phyloP scores from a whole-genome alignment of 306 rosid genomes.

The Glycine tomentella region DNA sequence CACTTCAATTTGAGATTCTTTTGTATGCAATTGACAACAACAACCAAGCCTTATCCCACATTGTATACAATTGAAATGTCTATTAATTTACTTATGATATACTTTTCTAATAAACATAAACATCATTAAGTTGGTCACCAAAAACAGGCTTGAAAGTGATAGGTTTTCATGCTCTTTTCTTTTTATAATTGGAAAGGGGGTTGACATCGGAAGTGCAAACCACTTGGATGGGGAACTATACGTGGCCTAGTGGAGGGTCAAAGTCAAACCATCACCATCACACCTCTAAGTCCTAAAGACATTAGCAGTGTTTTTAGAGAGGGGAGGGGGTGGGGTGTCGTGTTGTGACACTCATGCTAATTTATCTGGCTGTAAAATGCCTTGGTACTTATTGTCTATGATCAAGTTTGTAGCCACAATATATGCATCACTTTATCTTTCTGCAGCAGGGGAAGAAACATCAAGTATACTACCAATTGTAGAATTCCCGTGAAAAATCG shows the following conservation, averaged over 20 bases:
- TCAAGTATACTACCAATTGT: not conserved
- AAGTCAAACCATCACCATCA: not conserved
- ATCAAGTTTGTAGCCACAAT: conserved; percentile 20
- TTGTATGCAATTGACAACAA: not conserved
- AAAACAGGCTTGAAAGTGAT: conserved; percentile 5
- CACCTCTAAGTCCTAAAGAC: not conserved
- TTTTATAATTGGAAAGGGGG: too few species aligned
- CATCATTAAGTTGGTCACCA: not conserved
- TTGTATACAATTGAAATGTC: not conserved
- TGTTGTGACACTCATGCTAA: not conserved
- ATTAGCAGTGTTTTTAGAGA: not conserved
- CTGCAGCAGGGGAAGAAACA: too few species aligned
- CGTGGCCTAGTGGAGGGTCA: not conserved
- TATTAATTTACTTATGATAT: not conserved
- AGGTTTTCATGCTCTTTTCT: not conserved
- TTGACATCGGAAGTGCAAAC: conserved; percentile 18
- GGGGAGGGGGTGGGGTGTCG: not conserved
- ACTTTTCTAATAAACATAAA: not conserved
- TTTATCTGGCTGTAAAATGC: conserved; percentile 19
- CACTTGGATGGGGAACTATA: not conserved
- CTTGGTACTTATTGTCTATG: not conserved
- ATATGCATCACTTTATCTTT: not conserved
- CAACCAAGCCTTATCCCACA: too few species aligned
- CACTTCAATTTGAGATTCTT: too few species aligned
- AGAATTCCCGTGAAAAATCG: conserved; percentile 4